A percentile compares a stretch with the other conserved stretches of the same genome.
Evolutionary conservation across 257 asterid species (phyloP).

Genomic region (Petrea volubilis): DNA sequence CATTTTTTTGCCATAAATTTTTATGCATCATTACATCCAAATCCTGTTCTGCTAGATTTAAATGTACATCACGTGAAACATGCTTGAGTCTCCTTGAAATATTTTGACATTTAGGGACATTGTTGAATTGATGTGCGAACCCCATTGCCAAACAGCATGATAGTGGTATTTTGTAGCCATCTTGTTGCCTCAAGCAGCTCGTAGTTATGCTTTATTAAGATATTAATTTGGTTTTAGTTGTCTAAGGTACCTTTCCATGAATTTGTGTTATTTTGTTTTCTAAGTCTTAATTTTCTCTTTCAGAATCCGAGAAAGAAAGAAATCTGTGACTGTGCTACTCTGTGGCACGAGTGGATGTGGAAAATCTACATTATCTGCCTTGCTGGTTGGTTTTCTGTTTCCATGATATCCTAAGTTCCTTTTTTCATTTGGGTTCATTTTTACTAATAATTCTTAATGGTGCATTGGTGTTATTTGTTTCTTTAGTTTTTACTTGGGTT

Average conservation of each 20-base stretch:
- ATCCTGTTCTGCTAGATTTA: not conserved
- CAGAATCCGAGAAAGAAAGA: conserved; percentile 87
- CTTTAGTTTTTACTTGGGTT: not conserved
- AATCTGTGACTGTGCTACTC: conserved; percentile 72
- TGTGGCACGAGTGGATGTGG: conserved; percentile 99
- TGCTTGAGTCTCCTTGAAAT: not conserved
- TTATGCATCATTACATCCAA: not conserved
- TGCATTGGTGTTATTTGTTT: not conserved
- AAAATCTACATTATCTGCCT: conserved; percentile 90
- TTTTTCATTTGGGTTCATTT: not conserved
- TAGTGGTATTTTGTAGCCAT: not conserved
- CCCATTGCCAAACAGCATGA: not conserved
- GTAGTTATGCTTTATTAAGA: not conserved
- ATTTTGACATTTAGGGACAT: not conserved
- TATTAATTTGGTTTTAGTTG: not conserved
- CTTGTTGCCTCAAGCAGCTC: not conserved
- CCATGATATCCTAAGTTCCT: conserved; percentile 5
- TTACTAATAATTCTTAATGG: not conserved
- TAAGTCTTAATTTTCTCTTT: conserved; percentile 10
- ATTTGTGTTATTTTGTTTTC: conserved; percentile 4
- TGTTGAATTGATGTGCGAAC: not conserved
- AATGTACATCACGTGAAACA: not conserved
- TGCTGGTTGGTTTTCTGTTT: conserved; percentile 63
- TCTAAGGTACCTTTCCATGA: not conserved
- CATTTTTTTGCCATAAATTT: not conserved